phyloP scores from a whole-genome alignment of 352 stramenopile genomes.

The Peronospora destructor region DNA sequence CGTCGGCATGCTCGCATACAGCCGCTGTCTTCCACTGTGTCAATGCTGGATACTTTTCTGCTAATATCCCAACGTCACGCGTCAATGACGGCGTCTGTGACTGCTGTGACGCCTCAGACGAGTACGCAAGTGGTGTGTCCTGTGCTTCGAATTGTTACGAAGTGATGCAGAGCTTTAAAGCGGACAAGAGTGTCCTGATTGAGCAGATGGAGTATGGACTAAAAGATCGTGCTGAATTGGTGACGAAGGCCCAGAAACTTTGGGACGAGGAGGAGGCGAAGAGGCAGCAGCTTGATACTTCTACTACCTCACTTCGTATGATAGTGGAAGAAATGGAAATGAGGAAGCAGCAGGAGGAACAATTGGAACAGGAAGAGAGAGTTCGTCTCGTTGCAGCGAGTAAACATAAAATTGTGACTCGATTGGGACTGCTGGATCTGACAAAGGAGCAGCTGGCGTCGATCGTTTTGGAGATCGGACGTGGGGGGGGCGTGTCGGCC shows the following conservation, averaged over 20 bases:
- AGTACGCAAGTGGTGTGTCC: slow-evolving; percentile 36
- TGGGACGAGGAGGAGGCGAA: slow-evolving; percentile 33
- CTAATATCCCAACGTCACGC: slow-evolving; percentile 46
- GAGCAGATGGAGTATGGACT: slow-evolving; percentile 61
- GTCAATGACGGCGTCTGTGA: slow-evolving; percentile 94
- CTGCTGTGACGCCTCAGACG: slow-evolving; percentile 95
- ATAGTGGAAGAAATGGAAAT: slow-evolving; percentile 40
- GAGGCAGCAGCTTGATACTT: slow-evolving; percentile 23
- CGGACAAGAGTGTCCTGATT: slow-evolving; percentile 57
- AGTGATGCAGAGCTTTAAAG: slow-evolving; percentile 37
- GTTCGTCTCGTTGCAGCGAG: slow-evolving; percentile 30
- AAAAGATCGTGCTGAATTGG: slow-evolving; percentile 36
- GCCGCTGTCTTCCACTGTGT: slow-evolving; percentile 37
- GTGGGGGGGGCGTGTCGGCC: slow-evolving; percentile 23
- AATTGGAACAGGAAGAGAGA: slow-evolving; percentile 49
- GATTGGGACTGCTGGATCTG: slow-evolving; percentile 56
- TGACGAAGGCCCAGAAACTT: slow-evolving; percentile 26
- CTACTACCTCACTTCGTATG: slow-evolving; percentile 24
- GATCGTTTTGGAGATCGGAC: slow-evolving; percentile 56
- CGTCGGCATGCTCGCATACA: slow-evolving; percentile 62
- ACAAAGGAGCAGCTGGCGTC: slow-evolving; percentile 48
- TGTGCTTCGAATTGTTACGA: slow-evolving; percentile 36
- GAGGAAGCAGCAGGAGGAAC: slow-evolving; percentile 33
- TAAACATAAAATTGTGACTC: slow-evolving; percentile 39
- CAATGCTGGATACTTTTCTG: slow-evolving; percentile 42